Base-by-base conservation (phyloP, 805 yeast species). In the Starmerella vaccinii region DNA sequence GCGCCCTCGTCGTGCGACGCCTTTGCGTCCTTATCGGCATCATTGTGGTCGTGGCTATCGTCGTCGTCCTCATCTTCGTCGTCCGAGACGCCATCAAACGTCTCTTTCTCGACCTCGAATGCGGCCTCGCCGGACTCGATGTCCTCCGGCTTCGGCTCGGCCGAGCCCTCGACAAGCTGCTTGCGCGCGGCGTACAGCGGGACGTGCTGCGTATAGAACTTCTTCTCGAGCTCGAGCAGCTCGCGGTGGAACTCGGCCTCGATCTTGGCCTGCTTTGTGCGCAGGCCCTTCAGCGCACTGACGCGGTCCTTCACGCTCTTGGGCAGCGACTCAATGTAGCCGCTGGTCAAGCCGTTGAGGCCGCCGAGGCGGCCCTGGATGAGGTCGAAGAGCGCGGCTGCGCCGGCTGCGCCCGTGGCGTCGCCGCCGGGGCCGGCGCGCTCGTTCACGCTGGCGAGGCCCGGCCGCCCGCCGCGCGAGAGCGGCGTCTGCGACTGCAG, bases 221-320 rank as follows among this genome's bases (percentile, higher is more conserved):
- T 81, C 69, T 81, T 83, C 69, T 92, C 97, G 61, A 92, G 77
- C 61, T 78, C 86, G 62, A 87, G 76, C 64, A 92, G 73, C 65
- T 89, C 96, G 61, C 80, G 77, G 68, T 90, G 97, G 71, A 88
- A 92, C 61, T 90, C 85, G 49, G 85, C 87, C 68, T 92, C 97
- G 61, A 89, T 71, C 59, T 79, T 76, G 71, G 84, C 80, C 66
- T 89, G 88, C 59, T 78, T 77, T 56, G 76, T 76, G 69, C 92
- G 96, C 52, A 89, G 68, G 10, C 84, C 74, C 71, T 89, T 89
- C 65, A 92, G 75, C 0, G 92, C 95, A 57, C 74, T 76, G 34
- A 92, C 82, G 59, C 96, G 75, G 57, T 80, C 75, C 67, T 82
- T 83, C 50, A 89, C 86, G 12, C 68, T 67, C 57, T 74, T 73